Conservation (phyloP, 768 basidiomycete species). For the Jaapia argillacea region DNA sequence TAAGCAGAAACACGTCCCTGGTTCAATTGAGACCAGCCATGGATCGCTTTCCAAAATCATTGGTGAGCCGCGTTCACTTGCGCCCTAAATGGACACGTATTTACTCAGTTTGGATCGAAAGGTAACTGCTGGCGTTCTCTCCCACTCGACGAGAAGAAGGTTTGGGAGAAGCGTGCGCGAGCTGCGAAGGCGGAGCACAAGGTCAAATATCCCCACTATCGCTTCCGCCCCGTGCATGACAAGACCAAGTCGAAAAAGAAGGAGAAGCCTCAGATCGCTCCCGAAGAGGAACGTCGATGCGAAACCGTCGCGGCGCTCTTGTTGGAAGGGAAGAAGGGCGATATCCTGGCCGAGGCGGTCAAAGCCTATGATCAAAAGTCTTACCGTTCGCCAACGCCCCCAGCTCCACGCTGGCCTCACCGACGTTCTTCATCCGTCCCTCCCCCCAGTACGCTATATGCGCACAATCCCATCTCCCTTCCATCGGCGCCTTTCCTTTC, state of each 20-base stretch:
- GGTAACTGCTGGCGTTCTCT: slow-evolving; percentile 57
- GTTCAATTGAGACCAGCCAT: slow-evolving; percentile 39
- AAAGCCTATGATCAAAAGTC: slow-evolving; percentile 35
- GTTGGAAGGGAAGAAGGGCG: slow-evolving; percentile 61
- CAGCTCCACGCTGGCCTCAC: slow-evolving; percentile 23
- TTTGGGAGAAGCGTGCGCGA: slow-evolving; percentile 68
- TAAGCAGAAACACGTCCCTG: slow-evolving; percentile 37
- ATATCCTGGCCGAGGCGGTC: slow-evolving; percentile 53
- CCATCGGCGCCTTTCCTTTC: slow-evolving; percentile 34
- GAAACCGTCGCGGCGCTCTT: slow-evolving; percentile 55
- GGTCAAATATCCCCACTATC: slow-evolving; percentile 54
- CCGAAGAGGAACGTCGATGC: slow-evolving; percentile 21
- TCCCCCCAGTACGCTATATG: slow-evolving; percentile 31
- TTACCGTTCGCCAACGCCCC: slow-evolving; percentile 4
- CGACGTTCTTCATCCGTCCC: slow-evolving; percentile 59
- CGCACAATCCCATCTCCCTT: slow-evolving; percentile 27
- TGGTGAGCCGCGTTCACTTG: no score
- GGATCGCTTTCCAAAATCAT: slow-evolving; percentile 40
- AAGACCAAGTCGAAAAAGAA: slow-evolving; percentile 27
- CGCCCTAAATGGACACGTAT: background rate
- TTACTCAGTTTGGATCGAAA: slow-evolving; percentile 5
- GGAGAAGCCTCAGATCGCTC: slow-evolving; percentile 8
- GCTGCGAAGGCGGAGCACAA: slow-evolving; percentile 68
- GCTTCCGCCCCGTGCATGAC: slow-evolving; percentile 33
- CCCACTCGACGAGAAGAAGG: slow-evolving; percentile 57